Evolutionary conservation across 768 basidiomycete species (phyloP), one percentile per base, ranked within the genome.

Genomic region (Vararia minispora): DNA sequence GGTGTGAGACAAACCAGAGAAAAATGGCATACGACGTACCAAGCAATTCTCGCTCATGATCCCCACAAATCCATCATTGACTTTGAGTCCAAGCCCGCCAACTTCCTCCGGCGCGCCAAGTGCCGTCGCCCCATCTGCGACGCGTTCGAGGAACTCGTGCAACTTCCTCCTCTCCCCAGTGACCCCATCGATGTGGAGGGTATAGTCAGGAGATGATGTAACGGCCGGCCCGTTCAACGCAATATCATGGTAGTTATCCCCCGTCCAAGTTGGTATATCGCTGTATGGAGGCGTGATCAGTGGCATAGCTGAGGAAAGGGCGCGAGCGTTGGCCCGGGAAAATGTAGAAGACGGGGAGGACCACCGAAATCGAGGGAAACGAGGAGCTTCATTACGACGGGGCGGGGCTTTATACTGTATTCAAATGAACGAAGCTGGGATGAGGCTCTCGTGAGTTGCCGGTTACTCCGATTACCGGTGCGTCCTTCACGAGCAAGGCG

Each of bases 41-140:
- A 76, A 51, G 25, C 70, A 76, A 51, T 86, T 87, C 32, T 78
- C 68, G 55, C 72, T 73, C 51, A 84, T 67, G 12, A 87, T 71
- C 5, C 79, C 84, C 14, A 84, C 64, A 17, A 83, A 70, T 37
- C 80, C 76, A 0, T 67, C 60, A 28, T 60, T 61, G 0, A 55
- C 53, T 5, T 55, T 49, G 9, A 86, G 51, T 0, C 69, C 79
- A 1, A 81, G 59, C 0, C 83, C 79, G 1, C 79, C 79, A 13
- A 67, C 52, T 0, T 58, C 46, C 10, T 58, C 41, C 5, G 70
- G 62, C 3, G 46, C 22, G 16, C 40, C 16, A n/a, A n/a, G 59
- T 52, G 71, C 77, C 0, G 79, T 79, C 3, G 75, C 70, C 12
- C 69, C 69, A 35, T 73, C 64, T 7, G 64, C 59, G 0, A 82